Evolutionary conservation across 306 rosid genomes (phyloP).

Genomic region (Malus sieversii): DNA sequence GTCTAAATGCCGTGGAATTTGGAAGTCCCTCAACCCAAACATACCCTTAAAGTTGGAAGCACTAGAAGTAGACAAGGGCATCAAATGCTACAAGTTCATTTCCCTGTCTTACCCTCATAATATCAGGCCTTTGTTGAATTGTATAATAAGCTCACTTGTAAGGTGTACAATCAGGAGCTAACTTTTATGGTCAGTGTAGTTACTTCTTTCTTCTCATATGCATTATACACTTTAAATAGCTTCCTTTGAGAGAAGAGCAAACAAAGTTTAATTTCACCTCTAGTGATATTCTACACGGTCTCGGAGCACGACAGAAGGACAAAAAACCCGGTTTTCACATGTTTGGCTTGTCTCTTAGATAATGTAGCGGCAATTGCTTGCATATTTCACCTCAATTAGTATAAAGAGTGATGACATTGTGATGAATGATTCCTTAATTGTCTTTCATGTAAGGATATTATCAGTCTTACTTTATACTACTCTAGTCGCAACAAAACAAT

Average conservation of each 20-base stretch:
- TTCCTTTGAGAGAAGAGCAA: background rate
- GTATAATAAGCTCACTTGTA: background rate
- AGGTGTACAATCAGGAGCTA: background rate
- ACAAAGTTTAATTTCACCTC: background rate
- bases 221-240: background rate
- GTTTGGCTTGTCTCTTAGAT: background rate
- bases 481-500: background rate
- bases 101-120: background rate
- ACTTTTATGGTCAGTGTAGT: background rate
- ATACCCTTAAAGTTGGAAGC: background rate
- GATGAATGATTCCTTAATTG: background rate
- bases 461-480: background rate
- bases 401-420: background rate
- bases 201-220: background rate
- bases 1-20: too few relatives aligned
- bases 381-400: background rate
- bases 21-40: too few relatives aligned
- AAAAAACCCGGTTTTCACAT: background rate
- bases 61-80: background rate
- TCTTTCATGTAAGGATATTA: background rate
- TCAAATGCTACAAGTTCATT: background rate
- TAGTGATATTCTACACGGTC: background rate
- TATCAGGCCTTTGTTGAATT: background rate
- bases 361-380: background rate
- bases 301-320: background rate